phyloP scores from a whole-genome alignment of 192 early-diverging fungal genomes.

The Thamnidium elegans region DNA sequence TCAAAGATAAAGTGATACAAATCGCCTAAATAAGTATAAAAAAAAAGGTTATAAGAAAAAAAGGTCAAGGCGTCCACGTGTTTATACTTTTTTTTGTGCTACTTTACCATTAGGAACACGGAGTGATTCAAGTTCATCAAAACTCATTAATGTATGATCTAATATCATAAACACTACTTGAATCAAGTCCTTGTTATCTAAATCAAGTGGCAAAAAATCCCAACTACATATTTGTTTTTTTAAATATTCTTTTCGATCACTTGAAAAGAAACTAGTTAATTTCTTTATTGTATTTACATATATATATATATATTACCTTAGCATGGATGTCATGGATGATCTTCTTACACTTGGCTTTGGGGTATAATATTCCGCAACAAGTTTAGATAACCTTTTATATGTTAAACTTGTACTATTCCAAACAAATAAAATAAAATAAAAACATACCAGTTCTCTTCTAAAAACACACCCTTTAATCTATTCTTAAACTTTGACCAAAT shows the following conservation, averaged over 20 bases:
- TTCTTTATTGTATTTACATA: too few species aligned
- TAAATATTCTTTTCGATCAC: conserved; percentile 45
- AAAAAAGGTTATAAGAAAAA: background rate
- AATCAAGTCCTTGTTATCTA: conserved; percentile 61
- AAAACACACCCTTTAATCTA: conserved; percentile 23
- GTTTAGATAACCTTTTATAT: conserved; percentile 28
- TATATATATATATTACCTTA: too few species aligned
- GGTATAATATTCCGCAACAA: conserved; percentile 24
- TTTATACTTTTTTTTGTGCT: background rate
- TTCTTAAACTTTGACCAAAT: conserved; percentile 19
- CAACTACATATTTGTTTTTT: conserved; percentile 59
- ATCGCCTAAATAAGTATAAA: conserved; percentile 10
- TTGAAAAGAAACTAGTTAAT: conserved; percentile 8
- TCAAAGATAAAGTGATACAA: conserved; percentile 10
- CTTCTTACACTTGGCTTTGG: conserved; percentile 18
- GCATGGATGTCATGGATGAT: conserved; percentile 7
- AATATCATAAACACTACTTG: conserved; percentile 67
- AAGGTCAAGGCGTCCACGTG: conserved; percentile 14
- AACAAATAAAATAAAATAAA: background rate
- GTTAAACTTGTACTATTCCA: too few species aligned
- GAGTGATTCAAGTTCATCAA: conserved; percentile 54
- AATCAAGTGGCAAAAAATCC: conserved; percentile 65
- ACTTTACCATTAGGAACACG: conserved; percentile 50
- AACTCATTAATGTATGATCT: conserved; percentile 55
- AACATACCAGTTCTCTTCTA: conserved; percentile 16